Percentiles rank a stretch among this genome's conserved stretches.
phyloP scores from a whole-genome alignment of 352 stramenopile species.

The Phytophthora brassicae region DNA sequence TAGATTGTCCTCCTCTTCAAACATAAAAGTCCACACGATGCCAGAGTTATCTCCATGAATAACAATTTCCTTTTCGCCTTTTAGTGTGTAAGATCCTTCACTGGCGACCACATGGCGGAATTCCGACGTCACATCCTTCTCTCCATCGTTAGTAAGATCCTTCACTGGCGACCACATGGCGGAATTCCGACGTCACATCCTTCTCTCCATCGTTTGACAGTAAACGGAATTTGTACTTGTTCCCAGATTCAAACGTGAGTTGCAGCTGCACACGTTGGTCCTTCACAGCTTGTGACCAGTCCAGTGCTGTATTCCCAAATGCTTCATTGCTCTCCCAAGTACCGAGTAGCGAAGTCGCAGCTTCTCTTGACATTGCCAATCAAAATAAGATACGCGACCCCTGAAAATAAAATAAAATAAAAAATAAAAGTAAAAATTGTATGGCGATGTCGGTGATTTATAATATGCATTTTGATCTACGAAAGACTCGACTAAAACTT shows the following conservation, averaged over 20 bases:
- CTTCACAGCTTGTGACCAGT: slow-evolving; percentile 77
- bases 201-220: slow-evolving; percentile 13
- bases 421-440: slow-evolving; percentile 12
- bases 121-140: slow-evolving; percentile 44
- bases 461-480: slow-evolving; percentile 26
- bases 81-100: slow-evolving; percentile 45
- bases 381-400: slow-evolving; percentile 20
- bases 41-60: slow-evolving; percentile 53
- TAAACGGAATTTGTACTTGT: slow-evolving; percentile 46
- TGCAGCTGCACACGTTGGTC: slow-evolving; percentile 40
- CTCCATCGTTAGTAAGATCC: slow-evolving; percentile 13
- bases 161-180: slow-evolving; percentile 49
- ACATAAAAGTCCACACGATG: slow-evolving; percentile 67
- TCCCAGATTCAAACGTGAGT: slow-evolving; percentile 42
- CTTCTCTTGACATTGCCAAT: slow-evolving; percentile 20
- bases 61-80: slow-evolving; percentile 28
- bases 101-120: slow-evolving; percentile 58
- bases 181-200: slow-evolving; percentile 58
- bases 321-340: slow-evolving; percentile 68
- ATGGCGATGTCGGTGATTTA: slow-evolving; percentile 22
- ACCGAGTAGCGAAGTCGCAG: slow-evolving; percentile 29
- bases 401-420: background rate
- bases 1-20: slow-evolving; percentile 65
- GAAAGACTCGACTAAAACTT: slow-evolving; percentile 23
- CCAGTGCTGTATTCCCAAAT: slow-evolving; percentile 75